phyloP scores from a whole-genome alignment of 192 early-diverging fungal genomes.

The Coemansia guatemalensis region DNA sequence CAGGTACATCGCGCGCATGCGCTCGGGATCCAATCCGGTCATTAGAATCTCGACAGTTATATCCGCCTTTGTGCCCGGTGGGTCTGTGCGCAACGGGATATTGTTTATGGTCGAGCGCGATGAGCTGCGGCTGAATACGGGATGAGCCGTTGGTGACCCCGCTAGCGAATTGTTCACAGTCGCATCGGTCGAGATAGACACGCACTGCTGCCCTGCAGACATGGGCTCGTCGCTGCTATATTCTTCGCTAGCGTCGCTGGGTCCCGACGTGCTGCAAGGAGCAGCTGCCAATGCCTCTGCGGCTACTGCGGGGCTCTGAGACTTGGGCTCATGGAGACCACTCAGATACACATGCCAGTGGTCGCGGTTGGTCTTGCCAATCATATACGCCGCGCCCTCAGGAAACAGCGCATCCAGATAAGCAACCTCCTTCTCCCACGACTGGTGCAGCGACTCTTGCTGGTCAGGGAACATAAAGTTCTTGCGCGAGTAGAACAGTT shows the following conservation, averaged over 20 bases:
- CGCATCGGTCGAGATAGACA: background rate
- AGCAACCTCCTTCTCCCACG: conserved; percentile 89
- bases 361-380: conserved; percentile 92
- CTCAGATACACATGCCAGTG: conserved; percentile 96
- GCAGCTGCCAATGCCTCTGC: background rate
- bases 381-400: conserved; percentile 80
- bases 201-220: background rate
- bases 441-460: conserved; percentile 83
- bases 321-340: conserved; percentile 56
- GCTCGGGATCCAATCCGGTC: conserved; percentile 81
- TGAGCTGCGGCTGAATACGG: conserved; percentile 40
- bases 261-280: too few relatives aligned
- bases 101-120: conserved; percentile 42
- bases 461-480: conserved; percentile 94
- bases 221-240: background rate
- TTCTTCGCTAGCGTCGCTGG: too few relatives aligned
- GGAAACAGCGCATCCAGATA: conserved; percentile 68
- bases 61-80: conserved; percentile 47
- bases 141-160: conserved; percentile 26
- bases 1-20: conserved; percentile 79
- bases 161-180: conserved; percentile 37
- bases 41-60: conserved; percentile 96
- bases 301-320: background rate
- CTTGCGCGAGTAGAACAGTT: conserved; percentile 95
- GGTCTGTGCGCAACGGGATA: background rate